Evolutionary conservation across 768 basidiomycete genomes (phyloP).

Genomic region (Boletus sp.): DNA sequence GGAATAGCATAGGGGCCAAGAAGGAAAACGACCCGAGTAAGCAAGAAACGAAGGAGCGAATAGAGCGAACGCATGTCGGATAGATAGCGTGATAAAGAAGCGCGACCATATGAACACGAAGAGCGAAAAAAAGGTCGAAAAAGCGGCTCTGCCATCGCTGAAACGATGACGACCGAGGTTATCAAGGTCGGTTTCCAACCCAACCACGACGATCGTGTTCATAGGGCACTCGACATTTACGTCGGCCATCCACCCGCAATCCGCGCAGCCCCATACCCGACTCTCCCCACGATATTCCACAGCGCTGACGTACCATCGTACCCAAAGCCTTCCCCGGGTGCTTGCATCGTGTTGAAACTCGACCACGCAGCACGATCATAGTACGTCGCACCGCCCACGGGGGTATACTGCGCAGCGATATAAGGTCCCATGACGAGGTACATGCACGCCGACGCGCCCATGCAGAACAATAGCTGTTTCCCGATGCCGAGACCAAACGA

Average conservation of each 20-base stretch:
- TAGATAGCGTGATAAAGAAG: conserved; percentile 20
- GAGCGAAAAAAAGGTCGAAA: neutral
- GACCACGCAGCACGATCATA: conserved; percentile 80
- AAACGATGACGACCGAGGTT: conserved; percentile 11
- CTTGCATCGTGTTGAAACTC: conserved; percentile 72
- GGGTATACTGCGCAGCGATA: conserved; percentile 52
- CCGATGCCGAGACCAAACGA: conserved; percentile 36
- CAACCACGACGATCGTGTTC: conserved; percentile 6
- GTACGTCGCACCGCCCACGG: conserved; percentile 65
- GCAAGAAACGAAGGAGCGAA: conserved; percentile 8
- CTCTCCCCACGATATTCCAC: conserved; percentile 68
- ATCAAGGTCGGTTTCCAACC: conserved; percentile 5
- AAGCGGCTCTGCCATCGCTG: conserved; percentile 1
- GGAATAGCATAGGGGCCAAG: conserved; percentile 2
- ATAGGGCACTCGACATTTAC: conserved; percentile 26
- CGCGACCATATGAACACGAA: conserved; percentile 20
- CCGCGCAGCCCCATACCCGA: conserved; percentile 73
- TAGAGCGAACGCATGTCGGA: neutral
- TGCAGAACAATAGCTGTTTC: conserved; percentile 53
- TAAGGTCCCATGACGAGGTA: conserved; percentile 62
- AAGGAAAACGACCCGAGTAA: neutral
- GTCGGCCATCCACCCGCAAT: conserved; percentile 80
- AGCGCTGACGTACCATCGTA: conserved; percentile 58
- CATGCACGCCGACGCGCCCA: conserved; percentile 61
- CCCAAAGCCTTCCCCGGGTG: conserved; percentile 68